A percentile compares a stretch with the other conserved stretches of the same genome.
These are phyloP conservation scores for Lichtheimia corymbifera DNA, from an alignment of 371 early-diverging fungal genomes.

Conservation along the genomic window DNA sequence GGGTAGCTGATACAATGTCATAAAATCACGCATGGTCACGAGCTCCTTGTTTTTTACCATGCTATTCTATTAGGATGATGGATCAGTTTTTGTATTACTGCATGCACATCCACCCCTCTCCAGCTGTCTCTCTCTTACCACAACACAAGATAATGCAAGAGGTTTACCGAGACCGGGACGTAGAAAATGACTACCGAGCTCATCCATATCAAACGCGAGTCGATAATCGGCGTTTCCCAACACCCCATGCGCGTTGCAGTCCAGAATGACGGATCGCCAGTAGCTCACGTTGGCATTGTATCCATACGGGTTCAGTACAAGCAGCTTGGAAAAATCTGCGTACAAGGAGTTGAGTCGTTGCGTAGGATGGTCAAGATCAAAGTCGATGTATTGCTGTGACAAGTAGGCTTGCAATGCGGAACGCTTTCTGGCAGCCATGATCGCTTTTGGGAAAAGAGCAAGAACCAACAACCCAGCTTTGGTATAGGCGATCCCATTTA, in stretches of 20 bases:
- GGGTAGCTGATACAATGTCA: neutral
- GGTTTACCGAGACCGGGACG: conserved; percentile 22
- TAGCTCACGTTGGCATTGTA: conserved; percentile 24
- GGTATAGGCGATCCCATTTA: no score
- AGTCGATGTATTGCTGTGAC: conserved; percentile 20
- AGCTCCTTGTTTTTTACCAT: conserved; percentile 31
- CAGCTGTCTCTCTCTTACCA: no score
- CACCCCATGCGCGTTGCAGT: conserved; percentile 20
- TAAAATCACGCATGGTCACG: conserved; percentile 15
- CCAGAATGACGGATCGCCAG: conserved; percentile 27
- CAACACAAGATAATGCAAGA: conserved; percentile 16
- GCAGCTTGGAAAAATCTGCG: conserved; percentile 23
- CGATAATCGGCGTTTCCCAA: conserved; percentile 12
- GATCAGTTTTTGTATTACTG: neutral
- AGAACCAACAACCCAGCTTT: no score
- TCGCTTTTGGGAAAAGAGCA: no score
- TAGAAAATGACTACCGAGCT: conserved; percentile 9
- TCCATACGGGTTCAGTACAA: conserved; percentile 17
- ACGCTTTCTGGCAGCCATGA: neutral
- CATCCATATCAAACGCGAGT: conserved; percentile 15
- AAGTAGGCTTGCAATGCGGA: conserved; percentile 17
- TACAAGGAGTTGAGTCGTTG: conserved; percentile 20
- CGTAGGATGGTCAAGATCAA: conserved; percentile 16
- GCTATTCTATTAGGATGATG: conserved; percentile 9
- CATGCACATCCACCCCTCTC: no score